Percentiles rank a stretch among this genome's conserved stretches.
These are phyloP conservation scores for Exophiala calicioides DNA, from an alignment of 2,329 filamentous ascomycete genomes.

Conservation along the genomic window DNA sequence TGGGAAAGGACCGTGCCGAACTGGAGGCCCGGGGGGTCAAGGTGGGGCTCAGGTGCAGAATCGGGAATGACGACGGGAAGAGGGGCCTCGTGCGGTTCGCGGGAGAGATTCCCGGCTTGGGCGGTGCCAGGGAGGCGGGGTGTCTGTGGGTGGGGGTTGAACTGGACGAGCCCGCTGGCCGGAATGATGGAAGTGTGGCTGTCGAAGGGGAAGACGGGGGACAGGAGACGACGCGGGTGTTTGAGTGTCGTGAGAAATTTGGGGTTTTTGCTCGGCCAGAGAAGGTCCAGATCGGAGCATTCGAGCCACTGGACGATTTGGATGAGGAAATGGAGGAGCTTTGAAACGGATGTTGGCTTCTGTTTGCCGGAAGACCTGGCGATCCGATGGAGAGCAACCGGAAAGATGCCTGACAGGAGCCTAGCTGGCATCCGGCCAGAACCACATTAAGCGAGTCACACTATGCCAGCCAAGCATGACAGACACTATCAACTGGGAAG, in stretches of 20 bases:
- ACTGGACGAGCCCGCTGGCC: conserved; percentile 65
- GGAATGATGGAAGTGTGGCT: conserved; percentile 60
- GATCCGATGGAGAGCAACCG: background rate
- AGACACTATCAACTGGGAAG: no score
- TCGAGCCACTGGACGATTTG: conserved; percentile 55
- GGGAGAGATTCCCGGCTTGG: conserved; percentile 36
- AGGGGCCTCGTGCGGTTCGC: conserved; percentile 59
- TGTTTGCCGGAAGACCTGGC: no score
- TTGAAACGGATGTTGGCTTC: no score
- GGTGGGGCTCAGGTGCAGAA: conserved; percentile 63
- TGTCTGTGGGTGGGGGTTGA: conserved; percentile 41
- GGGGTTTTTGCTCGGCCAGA: conserved; percentile 65
- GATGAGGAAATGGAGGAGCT: conserved; percentile 60
- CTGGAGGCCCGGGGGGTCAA: conserved; percentile 68
- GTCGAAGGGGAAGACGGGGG: conserved; percentile 32
- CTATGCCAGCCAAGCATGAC: no score
- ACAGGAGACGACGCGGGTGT: conserved; percentile 49
- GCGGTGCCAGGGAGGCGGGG: conserved; percentile 28
- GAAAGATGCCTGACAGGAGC: no score
- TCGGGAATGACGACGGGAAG: conserved; percentile 67
- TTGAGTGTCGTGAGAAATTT: conserved; percentile 52
- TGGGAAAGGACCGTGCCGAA: conserved; percentile 60
- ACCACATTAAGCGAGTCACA: no score
- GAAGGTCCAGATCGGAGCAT: conserved; percentile 60
- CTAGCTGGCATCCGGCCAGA: no score